Base-by-base conservation (phyloP, 2,329 filamentous ascomycete genomes). In the Knoxdaviesia proteae region DNA sequence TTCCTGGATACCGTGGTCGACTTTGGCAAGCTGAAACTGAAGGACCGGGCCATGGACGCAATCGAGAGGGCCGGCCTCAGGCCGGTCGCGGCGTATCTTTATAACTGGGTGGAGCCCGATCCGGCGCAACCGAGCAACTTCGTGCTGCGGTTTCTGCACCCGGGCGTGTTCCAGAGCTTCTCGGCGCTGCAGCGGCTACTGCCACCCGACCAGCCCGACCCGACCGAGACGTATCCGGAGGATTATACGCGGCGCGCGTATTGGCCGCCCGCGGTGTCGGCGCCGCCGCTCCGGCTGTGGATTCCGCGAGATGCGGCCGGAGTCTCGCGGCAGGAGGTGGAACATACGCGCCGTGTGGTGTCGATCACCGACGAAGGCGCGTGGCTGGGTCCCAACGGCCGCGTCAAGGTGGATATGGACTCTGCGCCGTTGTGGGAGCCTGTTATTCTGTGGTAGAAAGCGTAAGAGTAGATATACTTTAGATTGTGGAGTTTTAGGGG, bases 81-180 rank as follows among this genome's bases (percentile, higher is more conserved):
- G 5, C 44, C 50, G 1, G 47, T 56, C 4, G 44, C 58, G 7
- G 46, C 47, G 6, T 54, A 52, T 40, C 40, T 57, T 40, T 47
- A 52, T 9, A 47, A 55, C 29, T 54, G 54, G 38, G 44, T 53
- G 2, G 47, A 51, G 5, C 51, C 57, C 5, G 46, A 50, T 1
- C 50, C 49, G 30, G 50, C 55, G 35, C 42, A 50, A 2, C 47
- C 52, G 1, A 62, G 61, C n/a, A 71, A 71, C 47, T 56, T 80
- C 40, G 49, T 84, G 38, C 57, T 65, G 35, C 74, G 74, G 48
- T 93, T 81, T 63, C 61, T 93, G 45, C 80, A 81, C 50, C 86
- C 86, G 0, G 81, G 88, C 61, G 66, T 75, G 44, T 82, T 84
- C 56, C 67, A 73, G 48, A 74, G 84, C 59, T 92, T 90, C 55